These are phyloP conservation scores for Trametes sp. DNA, from an alignment of 1,284 basidiomycete species.

Conservation along the genomic window DNA sequence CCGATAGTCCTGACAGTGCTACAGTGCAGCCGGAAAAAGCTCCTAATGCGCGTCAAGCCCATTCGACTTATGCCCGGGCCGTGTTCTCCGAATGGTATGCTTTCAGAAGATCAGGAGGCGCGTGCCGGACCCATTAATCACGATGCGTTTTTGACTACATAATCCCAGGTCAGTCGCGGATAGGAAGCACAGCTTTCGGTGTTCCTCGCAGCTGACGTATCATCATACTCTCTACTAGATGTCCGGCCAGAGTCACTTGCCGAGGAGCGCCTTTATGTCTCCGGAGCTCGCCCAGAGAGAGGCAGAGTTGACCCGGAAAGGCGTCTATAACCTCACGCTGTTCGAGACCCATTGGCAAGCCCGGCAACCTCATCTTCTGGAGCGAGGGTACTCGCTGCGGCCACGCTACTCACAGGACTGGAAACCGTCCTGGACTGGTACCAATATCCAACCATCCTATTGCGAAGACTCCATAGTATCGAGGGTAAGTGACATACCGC, in stretches of 20 bases:
- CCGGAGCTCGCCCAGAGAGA: neutral
- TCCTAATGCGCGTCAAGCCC: no score
- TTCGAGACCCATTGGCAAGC: neutral
- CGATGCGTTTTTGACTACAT: no score
- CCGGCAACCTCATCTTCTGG: neutral
- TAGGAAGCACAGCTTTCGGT: no score
- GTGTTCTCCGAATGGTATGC: no score
- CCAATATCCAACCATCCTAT: conserved; percentile 4
- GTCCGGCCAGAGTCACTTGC: neutral
- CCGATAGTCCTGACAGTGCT: no score
- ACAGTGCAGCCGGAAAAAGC: no score
- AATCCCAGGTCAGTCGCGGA: no score
- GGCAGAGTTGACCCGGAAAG: neutral
- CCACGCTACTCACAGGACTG: conserved; percentile 12
- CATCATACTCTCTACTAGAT: neutral
- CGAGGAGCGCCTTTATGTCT: neutral
- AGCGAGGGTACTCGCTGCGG: conserved; percentile 7
- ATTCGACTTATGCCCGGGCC: no score
- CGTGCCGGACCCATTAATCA: no score
- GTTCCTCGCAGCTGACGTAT: no score
- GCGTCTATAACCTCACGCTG: neutral
- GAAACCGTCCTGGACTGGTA: conserved; percentile 15
- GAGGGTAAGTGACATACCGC: neutral
- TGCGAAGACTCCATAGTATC: conserved; percentile 18
- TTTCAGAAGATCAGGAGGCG: no score